Percentiles rank a stretch among this genome's conserved stretches.
phyloP scores from a whole-genome alignment of 768 basidiomycete species.

The Lentinula sp. region DNA sequence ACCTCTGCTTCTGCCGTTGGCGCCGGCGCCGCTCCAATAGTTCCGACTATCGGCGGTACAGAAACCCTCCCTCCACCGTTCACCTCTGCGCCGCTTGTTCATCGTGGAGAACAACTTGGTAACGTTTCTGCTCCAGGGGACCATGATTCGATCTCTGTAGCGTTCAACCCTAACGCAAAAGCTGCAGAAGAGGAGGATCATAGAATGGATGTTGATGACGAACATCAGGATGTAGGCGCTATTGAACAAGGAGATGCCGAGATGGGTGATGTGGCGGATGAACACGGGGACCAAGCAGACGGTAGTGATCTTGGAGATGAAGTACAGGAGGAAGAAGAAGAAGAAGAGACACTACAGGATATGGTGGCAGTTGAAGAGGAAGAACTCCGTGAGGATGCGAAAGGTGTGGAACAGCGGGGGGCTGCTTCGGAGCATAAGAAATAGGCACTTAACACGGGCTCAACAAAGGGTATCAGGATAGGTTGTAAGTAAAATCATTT shows the following conservation, averaged over 20 bases:
- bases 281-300: constrained; percentile 13
- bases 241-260: constrained; percentile 23
- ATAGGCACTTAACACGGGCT: not conserved
- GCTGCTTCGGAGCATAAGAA: not conserved
- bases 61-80: constrained; percentile 21
- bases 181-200: constrained; percentile 19
- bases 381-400: constrained; percentile 31
- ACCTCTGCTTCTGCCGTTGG: not conserved
- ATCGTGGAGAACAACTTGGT: not conserved
- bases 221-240: constrained; percentile 23
- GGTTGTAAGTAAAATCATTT: no score
- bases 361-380: constrained; percentile 38
- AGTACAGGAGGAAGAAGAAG: constrained; percentile 24
- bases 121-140: not conserved
- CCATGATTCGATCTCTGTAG: constrained; percentile 28
- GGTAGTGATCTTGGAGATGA: constrained; percentile 29
- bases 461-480: no score
- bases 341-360: constrained; percentile 27
- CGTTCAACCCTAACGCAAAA: constrained; percentile 20
- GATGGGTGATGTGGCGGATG: constrained; percentile 24
- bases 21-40: not conserved
- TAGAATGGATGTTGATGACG: constrained; percentile 13
- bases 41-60: not conserved
- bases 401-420: constrained; percentile 26
- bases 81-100: constrained; percentile 21